These are phyloP conservation scores for Fusarium haematococcum DNA, from an alignment of 2,329 filamentous ascomycete genomes.

Conservation along the genomic window DNA sequence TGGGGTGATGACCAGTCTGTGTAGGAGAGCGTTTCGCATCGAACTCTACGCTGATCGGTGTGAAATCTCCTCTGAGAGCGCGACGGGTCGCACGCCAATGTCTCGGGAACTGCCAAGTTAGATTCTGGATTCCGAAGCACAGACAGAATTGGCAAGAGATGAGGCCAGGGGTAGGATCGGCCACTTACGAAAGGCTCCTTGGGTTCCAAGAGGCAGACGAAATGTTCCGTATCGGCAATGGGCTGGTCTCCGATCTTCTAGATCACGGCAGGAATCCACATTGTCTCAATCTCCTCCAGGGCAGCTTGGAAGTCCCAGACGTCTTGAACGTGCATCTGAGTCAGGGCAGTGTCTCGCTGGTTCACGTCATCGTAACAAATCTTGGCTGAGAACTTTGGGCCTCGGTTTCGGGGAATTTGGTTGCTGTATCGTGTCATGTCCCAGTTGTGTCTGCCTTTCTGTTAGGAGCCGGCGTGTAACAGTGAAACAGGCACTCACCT, in stretches of 20 bases:
- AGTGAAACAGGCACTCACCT: no score
- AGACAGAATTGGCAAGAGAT: no score
- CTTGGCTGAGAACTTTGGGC: accelerated
- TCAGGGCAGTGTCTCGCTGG: background rate
- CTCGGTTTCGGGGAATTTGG: background rate
- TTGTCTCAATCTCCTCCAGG: accelerated
- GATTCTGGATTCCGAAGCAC: background rate
- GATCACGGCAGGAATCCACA: background rate
- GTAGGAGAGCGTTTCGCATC: no score
- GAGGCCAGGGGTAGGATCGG: no score
- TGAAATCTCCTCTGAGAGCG: background rate
- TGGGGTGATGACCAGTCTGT: no score
- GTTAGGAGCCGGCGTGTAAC: no score
- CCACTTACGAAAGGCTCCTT: no score
- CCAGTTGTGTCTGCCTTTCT: background rate
- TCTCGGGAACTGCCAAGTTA: background rate
- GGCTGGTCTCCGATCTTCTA: background rate
- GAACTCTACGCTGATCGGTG: background rate
- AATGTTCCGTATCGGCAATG: accelerated
- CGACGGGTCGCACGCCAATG: conserved; percentile 9
- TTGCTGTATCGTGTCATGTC: accelerated
- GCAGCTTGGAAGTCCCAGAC: background rate
- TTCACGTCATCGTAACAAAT: background rate
- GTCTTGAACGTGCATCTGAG: conserved; percentile 12
- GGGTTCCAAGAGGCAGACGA: background rate